Evolutionary conservation across 768 basidiomycete genomes (phyloP).

Genomic region (Postia placenta): DNA sequence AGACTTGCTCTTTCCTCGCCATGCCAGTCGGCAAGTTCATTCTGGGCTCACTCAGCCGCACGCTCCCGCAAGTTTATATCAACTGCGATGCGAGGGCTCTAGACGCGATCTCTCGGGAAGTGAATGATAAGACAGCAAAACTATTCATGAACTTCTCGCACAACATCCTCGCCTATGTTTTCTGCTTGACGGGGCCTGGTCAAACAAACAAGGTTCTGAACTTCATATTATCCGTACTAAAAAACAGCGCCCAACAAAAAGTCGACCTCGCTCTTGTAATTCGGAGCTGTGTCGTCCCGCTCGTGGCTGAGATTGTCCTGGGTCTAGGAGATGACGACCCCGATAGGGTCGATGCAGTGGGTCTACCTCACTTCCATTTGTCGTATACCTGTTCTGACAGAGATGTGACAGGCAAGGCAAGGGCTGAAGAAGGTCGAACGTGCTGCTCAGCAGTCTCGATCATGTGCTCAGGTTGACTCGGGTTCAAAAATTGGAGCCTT

Average conservation of each 20-base stretch:
- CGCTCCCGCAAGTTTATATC: slow-evolving; percentile 66
- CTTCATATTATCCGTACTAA: slow-evolving; percentile 60
- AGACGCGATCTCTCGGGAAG: slow-evolving; percentile 50
- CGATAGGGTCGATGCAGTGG: slow-evolving; percentile 38
- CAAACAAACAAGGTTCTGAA: slow-evolving; percentile 53
- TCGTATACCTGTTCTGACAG: slow-evolving; percentile 17
- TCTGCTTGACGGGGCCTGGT: slow-evolving; percentile 48
- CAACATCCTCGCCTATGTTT: slow-evolving; percentile 60
- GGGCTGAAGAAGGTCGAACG: slow-evolving; percentile 41
- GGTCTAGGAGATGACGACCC: slow-evolving; percentile 67
- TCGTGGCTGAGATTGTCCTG: slow-evolving; percentile 73
- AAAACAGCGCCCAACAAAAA: slow-evolving; percentile 33
- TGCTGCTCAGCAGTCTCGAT: slow-evolving; percentile 20
- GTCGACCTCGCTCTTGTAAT: slow-evolving; percentile 45
- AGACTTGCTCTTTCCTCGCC: slow-evolving; percentile 65
- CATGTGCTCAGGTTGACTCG: slow-evolving; percentile 21
- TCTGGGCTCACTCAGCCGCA: slow-evolving; percentile 51
- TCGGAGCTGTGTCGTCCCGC: slow-evolving; percentile 57
- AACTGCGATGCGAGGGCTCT: slow-evolving; percentile 53
- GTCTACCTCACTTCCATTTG: slow-evolving; percentile 12
- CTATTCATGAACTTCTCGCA: slow-evolving; percentile 54
- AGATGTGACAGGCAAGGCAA: slow-evolving; percentile 35
- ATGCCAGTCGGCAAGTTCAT: slow-evolving; percentile 56
- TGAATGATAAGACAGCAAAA: slow-evolving; percentile 37
- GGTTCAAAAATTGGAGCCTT: slow-evolving; percentile 46